These are phyloP conservation scores for Candida nonsorbophila DNA, from an alignment of 805 yeast species.

Conservation along the genomic window DNA sequence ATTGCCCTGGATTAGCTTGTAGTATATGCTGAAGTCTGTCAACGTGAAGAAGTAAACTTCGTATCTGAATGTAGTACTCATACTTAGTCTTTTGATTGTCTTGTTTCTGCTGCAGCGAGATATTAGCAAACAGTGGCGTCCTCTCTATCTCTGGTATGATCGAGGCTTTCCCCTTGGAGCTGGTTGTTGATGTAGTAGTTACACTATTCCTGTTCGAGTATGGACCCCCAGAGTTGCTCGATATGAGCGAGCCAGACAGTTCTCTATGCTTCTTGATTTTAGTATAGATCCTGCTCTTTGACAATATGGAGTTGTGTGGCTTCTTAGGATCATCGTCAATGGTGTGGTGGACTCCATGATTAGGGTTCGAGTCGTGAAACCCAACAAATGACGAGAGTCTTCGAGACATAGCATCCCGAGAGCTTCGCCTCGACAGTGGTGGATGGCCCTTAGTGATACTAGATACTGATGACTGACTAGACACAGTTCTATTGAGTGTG, in stretches of 20 bases:
- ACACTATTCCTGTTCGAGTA: slow-evolving; percentile 19
- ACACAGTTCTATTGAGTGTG: slow-evolving; percentile 6
- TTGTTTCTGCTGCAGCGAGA: slow-evolving; percentile 14
- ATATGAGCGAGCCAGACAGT: slow-evolving; percentile 22
- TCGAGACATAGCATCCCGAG: too few species aligned
- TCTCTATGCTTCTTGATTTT: slow-evolving; percentile 33
- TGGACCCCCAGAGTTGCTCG: slow-evolving; percentile 13
- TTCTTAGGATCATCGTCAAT: slow-evolving; percentile 5
- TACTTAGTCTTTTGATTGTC: slow-evolving; percentile 28
- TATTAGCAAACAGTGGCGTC: slow-evolving; percentile 5
- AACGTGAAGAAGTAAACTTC: slow-evolving; percentile 9
- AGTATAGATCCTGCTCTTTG: slow-evolving; percentile 32
- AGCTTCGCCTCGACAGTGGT: too few species aligned
- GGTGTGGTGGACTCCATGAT: too few species aligned
- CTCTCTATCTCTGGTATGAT: slow-evolving; percentile 8
- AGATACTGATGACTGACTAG: slow-evolving; percentile 8
- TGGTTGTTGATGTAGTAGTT: slow-evolving; percentile 12
- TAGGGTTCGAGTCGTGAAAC: too few species aligned
- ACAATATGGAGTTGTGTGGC: slow-evolving; percentile 10
- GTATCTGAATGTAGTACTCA: slow-evolving; percentile 29
- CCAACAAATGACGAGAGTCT: too few species aligned
- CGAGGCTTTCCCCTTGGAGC: slow-evolving; percentile 7
- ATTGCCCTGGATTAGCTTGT: slow-evolving; percentile 4
- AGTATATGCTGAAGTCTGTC: slow-evolving; percentile 4
- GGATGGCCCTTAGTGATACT: background rate